Percentiles rank a stretch among this genome's conserved stretches.
Conservation (phyloP, 176 grass and related monocot species). For the Rhipidocladum racemiflorum region DNA sequence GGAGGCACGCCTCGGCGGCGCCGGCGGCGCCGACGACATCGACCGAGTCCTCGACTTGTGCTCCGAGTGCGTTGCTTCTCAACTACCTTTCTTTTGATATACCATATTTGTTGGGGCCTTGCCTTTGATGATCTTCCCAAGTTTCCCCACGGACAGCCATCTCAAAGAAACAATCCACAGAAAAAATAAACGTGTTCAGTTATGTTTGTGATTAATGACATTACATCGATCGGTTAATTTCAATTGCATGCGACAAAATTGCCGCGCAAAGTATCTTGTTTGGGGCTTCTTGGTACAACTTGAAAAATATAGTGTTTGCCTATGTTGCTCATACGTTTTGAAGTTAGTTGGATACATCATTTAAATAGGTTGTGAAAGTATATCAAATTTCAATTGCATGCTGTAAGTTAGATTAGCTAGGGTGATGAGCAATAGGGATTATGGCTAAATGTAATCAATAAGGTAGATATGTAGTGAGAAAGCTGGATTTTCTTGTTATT, state of each 20-base stretch:
- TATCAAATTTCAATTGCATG: not conserved
- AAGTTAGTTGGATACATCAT: not conserved
- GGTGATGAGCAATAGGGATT: no score
- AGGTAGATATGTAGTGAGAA: not conserved
- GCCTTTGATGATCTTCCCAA: not conserved
- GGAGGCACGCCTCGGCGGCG: slow-evolving; percentile 69
- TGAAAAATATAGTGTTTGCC: not conserved
- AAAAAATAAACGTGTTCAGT: not conserved
- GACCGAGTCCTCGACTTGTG: slow-evolving; percentile 89
- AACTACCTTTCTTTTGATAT: not conserved
- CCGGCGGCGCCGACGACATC: slow-evolving; percentile 59
- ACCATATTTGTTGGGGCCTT: not conserved
- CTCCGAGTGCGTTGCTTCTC: slow-evolving; percentile 54
- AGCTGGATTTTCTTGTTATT: not conserved
- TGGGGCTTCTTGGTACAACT: no score
- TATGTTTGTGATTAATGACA: not conserved
- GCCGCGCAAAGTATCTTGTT: not conserved
- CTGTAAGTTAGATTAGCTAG: not conserved
- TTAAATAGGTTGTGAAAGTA: not conserved
- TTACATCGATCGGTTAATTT: not conserved
- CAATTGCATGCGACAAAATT: not conserved
- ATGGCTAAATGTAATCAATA: not conserved
- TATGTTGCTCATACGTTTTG: not conserved
- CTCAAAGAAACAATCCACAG: not conserved
- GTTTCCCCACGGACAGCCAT: not conserved